Evolutionary conservation across 805 yeast genomes (phyloP).

Genomic region (Metschnikowia borealis): DNA sequence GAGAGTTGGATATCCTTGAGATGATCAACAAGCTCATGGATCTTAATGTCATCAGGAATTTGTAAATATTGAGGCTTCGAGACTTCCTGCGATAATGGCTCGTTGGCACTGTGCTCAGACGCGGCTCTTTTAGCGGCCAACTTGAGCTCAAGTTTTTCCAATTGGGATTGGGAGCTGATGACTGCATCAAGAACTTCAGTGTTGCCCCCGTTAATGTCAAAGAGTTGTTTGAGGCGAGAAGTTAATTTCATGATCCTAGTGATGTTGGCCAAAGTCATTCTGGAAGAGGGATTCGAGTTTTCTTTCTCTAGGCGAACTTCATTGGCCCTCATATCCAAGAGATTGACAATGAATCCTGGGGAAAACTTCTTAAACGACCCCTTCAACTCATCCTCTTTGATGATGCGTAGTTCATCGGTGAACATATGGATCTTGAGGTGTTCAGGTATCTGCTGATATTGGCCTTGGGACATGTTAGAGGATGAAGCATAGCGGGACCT

Average conservation of each 20-base stretch:
- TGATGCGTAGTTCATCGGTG: conserved; percentile 11
- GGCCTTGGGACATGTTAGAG: neutral
- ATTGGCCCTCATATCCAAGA: conserved; percentile 10
- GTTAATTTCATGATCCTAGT: conserved; percentile 13
- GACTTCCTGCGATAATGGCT: conserved; percentile 11
- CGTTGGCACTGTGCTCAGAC: conserved; percentile 3
- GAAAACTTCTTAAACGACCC: conserved; percentile 9
- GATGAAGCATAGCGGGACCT: neutral
- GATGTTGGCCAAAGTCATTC: conserved; percentile 10
- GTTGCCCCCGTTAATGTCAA: conserved; percentile 14
- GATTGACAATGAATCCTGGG: conserved; percentile 5
- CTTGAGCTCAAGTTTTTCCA: conserved; percentile 12
- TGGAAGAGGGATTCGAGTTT: conserved; percentile 6
- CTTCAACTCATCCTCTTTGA: conserved; percentile 14
- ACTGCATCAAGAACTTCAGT: conserved; percentile 18
- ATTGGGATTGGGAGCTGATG: conserved; percentile 11
- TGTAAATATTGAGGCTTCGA: conserved; percentile 10
- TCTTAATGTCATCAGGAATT: conserved; percentile 13
- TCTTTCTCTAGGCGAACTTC: conserved; percentile 10
- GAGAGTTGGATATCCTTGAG: conserved; percentile 5
- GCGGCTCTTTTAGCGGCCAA: conserved; percentile 3
- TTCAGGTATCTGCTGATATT: conserved; percentile 19
- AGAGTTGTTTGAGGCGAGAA: conserved; percentile 11
- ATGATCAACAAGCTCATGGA: conserved; percentile 11
- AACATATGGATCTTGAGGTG: conserved; percentile 20